These are phyloP conservation scores for Miscanthus lutarioriparius DNA, from an alignment of 176 grass and related monocot species.

Conservation along the genomic window DNA sequence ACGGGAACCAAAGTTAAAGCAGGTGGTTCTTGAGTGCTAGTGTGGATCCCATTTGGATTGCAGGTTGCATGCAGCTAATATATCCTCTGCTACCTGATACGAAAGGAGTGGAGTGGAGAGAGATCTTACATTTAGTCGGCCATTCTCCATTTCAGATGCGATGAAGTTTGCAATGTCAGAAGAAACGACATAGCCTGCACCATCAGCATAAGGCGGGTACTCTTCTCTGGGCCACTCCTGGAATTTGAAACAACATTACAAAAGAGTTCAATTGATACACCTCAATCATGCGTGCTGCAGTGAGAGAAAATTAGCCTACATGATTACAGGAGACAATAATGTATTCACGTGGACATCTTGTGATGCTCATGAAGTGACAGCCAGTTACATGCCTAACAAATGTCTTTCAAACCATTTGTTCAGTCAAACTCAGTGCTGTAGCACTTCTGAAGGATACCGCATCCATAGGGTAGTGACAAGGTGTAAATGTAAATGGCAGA, in stretches of 20 bases:
- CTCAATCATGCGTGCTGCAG: slow-evolving; percentile 24
- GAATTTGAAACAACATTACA: slow-evolving; percentile 34
- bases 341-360: slow-evolving; percentile 22
- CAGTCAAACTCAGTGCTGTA: neutral
- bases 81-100: slow-evolving; percentile 12
- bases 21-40: slow-evolving; percentile 10
- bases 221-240: slow-evolving; percentile 64
- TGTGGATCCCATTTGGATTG: slow-evolving; percentile 2
- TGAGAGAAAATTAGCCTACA: neutral
- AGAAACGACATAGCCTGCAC: slow-evolving; percentile 70
- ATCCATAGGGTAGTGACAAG: neutral
- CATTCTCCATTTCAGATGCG: slow-evolving; percentile 48
- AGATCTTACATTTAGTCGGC: slow-evolving; percentile 52
- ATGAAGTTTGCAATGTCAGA: slow-evolving; percentile 67
- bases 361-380: slow-evolving; percentile 23
- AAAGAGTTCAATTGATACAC: slow-evolving; percentile 29
- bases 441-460: neutral
- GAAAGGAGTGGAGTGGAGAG: slow-evolving; percentile 1
- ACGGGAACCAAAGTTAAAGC: slow-evolving; percentile 12
- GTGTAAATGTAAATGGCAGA: neutral
- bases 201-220: slow-evolving; percentile 70
- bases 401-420: neutral
- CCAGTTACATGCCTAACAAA: neutral
- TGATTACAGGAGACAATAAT: slow-evolving; percentile 28
- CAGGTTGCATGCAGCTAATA: slow-evolving; percentile 5